Evolutionary conservation across 2,329 filamentous ascomycete genomes (phyloP).

Genomic region (Paecilomyces formosus): DNA sequence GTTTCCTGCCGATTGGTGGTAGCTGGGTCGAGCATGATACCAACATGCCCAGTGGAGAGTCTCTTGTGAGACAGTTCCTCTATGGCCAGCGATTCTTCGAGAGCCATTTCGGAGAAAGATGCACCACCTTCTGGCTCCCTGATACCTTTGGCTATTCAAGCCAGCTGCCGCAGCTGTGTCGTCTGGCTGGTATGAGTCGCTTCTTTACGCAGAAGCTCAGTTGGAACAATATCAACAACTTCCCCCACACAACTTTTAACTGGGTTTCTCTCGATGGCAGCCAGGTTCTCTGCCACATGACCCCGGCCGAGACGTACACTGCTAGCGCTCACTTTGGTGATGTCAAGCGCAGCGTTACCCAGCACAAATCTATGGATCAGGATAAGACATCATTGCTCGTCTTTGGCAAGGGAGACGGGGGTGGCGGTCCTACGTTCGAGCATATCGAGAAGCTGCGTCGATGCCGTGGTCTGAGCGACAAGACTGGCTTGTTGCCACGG

Average conservation of each 20-base stretch:
- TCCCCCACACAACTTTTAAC: slow-evolving; percentile 97
- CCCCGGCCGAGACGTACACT: slow-evolving; percentile 91
- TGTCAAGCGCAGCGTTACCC: slow-evolving; percentile 76
- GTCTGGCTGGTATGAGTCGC: slow-evolving; percentile 87
- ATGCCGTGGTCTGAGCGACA: slow-evolving; percentile 86
- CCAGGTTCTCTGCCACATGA: slow-evolving; percentile 97
- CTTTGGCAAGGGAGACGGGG: slow-evolving; percentile 94
- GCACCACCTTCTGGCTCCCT: slow-evolving; percentile 91
- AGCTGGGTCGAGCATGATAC: slow-evolving; percentile 99
- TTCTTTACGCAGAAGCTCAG: slow-evolving; percentile 98
- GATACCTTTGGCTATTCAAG: slow-evolving; percentile 97
- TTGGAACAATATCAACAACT: slow-evolving; percentile 99
- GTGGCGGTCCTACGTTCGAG: slow-evolving; percentile 87
- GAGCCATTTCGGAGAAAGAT: slow-evolving; percentile 80
- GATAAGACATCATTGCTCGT: slow-evolving; percentile 85
- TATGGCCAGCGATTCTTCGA: slow-evolving; percentile 96
- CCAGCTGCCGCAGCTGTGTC: slow-evolving; percentile 88
- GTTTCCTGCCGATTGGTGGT: slow-evolving; percentile 90
- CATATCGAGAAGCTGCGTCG: slow-evolving; percentile 91
- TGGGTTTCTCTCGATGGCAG: slow-evolving; percentile 95
- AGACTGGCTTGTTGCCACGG: slow-evolving; percentile 71
- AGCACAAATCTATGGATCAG: slow-evolving; percentile 94
- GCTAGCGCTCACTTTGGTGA: slow-evolving; percentile 92
- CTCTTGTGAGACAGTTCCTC: slow-evolving; percentile 84
- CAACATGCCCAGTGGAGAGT: slow-evolving; percentile 93